These are phyloP conservation scores for Candida ovalis DNA, from an alignment of 805 yeast genomes.

Conservation along the genomic window DNA sequence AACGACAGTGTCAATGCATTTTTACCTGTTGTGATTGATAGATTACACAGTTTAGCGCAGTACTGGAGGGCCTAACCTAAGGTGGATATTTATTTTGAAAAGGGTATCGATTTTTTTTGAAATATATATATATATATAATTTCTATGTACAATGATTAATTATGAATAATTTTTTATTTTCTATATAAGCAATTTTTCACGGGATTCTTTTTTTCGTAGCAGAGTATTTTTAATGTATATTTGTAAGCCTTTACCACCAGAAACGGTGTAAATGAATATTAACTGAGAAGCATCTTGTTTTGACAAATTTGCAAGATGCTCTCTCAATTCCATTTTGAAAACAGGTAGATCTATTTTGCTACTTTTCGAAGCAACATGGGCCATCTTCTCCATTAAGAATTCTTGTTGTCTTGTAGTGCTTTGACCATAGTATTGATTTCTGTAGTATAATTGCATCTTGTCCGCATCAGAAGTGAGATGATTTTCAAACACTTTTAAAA, in stretches of 20 bases:
- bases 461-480: slow-evolving; percentile 10
- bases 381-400: slow-evolving; percentile 14
- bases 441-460: slow-evolving; percentile 4
- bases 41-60: slow-evolving; percentile 92
- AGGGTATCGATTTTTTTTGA: too few relatives aligned
- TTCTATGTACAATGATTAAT: neutral
- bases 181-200: slow-evolving; percentile 11
- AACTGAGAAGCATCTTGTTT: slow-evolving; percentile 27
- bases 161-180: neutral
- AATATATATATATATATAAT: neutral
- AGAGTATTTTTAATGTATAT: slow-evolving; percentile 23
- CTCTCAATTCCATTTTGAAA: slow-evolving; percentile 14
- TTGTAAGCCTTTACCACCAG: slow-evolving; percentile 25
- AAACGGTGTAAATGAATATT: slow-evolving; percentile 30
- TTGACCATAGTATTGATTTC: slow-evolving; percentile 9
- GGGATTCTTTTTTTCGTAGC: slow-evolving; percentile 20
- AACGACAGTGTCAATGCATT: slow-evolving; percentile 93
- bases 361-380: slow-evolving; percentile 17
- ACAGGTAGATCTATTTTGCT: slow-evolving; percentile 19
- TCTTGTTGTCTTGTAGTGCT: slow-evolving; percentile 23
- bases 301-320: slow-evolving; percentile 15
- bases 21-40: slow-evolving; percentile 90
- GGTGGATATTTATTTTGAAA: too few relatives aligned
- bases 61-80: slow-evolving; percentile 99
- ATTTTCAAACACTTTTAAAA: slow-evolving; percentile 15